These are phyloP conservation scores for Areca catechu DNA, from an alignment of 176 grass and related monocot species.

Conservation along the genomic window DNA sequence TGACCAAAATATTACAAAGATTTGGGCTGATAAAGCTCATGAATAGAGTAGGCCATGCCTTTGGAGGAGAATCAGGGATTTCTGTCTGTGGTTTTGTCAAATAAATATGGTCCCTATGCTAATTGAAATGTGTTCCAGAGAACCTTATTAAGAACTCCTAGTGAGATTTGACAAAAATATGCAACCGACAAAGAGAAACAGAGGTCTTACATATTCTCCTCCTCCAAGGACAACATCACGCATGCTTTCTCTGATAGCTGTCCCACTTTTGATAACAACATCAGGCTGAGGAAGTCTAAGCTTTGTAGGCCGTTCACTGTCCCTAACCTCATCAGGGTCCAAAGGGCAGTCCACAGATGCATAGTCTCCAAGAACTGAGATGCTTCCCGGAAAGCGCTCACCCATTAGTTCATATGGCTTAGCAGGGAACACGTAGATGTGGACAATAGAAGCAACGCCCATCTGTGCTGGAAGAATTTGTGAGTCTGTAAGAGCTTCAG, in stretches of 20 bases:
- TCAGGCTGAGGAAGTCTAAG: constrained; percentile 73
- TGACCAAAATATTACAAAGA: no score
- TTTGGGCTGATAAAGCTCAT: no score
- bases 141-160: no score
- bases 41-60: no score
- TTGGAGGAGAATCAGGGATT: no score
- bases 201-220: constrained; percentile 78
- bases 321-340: constrained; percentile 84
- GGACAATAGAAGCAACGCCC: constrained; percentile 79
- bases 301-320: constrained; percentile 70
- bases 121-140: no score
- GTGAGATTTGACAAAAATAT: no score
- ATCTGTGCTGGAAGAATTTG: constrained; percentile 77
- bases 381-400: constrained; percentile 46
- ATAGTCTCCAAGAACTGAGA: constrained; percentile 86
- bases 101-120: no score
- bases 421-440: constrained; percentile 88
- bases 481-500: constrained; percentile 5
- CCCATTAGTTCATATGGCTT: constrained; percentile 66
- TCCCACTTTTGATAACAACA: constrained; percentile 48
- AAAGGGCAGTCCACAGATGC: constrained; percentile 65
- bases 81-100: no score
- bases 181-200: background rate
- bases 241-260: constrained; percentile 79
- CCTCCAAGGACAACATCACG: constrained; percentile 76